These are phyloP conservation scores for Elongisporangium prolatum DNA, from an alignment of 352 stramenopile genomes.

Conservation along the genomic window DNA sequence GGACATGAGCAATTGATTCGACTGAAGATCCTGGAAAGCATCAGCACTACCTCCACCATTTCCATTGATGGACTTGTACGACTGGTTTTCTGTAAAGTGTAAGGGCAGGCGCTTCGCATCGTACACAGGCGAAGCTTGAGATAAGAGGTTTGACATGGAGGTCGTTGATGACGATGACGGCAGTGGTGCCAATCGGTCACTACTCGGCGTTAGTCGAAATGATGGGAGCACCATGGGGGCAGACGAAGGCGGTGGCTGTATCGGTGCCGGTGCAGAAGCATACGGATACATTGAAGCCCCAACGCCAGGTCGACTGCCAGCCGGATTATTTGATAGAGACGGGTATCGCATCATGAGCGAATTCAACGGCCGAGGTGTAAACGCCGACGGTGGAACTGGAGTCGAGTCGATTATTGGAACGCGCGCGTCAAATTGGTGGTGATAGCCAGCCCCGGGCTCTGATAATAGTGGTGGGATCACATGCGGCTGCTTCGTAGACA, in stretches of 20 bases:
- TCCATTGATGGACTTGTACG: not conserved
- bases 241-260: not conserved
- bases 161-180: not conserved
- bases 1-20: conserved; percentile 4
- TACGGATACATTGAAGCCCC: not conserved
- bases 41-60: not conserved
- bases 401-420: not conserved
- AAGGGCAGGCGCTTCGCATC: not conserved
- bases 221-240: not conserved
- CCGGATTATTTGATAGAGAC: not conserved
- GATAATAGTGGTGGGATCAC: not conserved
- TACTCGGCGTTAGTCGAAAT: not conserved
- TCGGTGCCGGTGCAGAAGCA: not conserved
- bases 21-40: not conserved
- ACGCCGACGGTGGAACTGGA: not conserved
- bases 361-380: not conserved
- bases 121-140: not conserved
- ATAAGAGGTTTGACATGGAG: not conserved
- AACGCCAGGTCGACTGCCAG: not conserved
- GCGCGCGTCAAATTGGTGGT: not conserved
- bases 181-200: not conserved
- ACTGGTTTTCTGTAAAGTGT: not conserved
- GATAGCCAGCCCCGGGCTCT: not conserved
- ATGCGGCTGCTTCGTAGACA: not conserved
- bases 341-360: not conserved